Conservation (phyloP, 192 early-diverging fungal genomes). For the Geosiphon pyriformis region DNA sequence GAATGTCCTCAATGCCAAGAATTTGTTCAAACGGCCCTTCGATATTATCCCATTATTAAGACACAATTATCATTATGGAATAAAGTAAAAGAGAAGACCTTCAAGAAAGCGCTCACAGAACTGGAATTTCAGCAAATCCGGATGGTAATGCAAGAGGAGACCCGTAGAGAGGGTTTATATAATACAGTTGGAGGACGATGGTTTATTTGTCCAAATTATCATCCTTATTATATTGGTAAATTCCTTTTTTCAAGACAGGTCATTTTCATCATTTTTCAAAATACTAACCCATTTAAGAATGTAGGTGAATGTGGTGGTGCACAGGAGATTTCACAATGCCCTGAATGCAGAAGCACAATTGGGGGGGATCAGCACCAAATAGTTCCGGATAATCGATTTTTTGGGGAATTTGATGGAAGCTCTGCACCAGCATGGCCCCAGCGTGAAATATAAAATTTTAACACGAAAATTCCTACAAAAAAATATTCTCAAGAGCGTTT, state of each 20-base stretch:
- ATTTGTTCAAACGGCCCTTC: constrained; percentile 24
- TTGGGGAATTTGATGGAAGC: constrained; percentile 38
- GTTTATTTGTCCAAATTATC: constrained; percentile 36
- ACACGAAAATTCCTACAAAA: too few species aligned
- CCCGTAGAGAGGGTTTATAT: neutral
- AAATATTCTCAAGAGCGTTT: too few species aligned
- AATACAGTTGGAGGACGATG: constrained; percentile 35
- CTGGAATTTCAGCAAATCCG: constrained; percentile 29
- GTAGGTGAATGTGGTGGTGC: constrained; percentile 42
- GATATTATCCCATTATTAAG: constrained; percentile 34
- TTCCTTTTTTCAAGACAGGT: too few species aligned
- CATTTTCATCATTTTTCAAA: too few species aligned
- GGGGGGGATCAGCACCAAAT: constrained; percentile 32
- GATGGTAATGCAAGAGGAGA: constrained; percentile 33
- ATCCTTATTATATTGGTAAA: constrained; percentile 41
- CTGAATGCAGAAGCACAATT: constrained; percentile 27
- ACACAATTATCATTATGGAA: constrained; percentile 29
- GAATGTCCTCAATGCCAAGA: constrained; percentile 32
- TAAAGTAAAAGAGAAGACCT: constrained; percentile 25
- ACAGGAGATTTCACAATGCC: constrained; percentile 29
- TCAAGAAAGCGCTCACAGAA: constrained; percentile 20
- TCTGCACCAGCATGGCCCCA: constrained; percentile 33
- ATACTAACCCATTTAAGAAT: too few species aligned
- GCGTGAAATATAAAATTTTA: too few species aligned
- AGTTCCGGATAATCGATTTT: constrained; percentile 29